Evolutionary conservation across 371 early-diverging fungal genomes (phyloP), one percentile per base, ranked within the genome.

Genomic region (Mucor velutinosus): DNA sequence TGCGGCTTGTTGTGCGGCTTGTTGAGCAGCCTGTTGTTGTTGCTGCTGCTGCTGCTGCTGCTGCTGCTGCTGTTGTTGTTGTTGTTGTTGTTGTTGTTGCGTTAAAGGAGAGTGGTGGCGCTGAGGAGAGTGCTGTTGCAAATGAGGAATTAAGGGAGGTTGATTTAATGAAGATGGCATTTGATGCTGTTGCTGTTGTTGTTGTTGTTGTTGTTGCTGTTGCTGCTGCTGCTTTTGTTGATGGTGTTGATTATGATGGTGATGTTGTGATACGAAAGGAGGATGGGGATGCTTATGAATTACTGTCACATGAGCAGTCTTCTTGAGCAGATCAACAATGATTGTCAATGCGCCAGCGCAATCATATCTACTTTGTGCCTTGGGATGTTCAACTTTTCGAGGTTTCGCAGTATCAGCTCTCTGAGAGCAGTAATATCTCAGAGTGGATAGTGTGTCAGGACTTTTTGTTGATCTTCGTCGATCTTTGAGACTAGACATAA

Each of bases 381-480:
- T 81, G 10, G 80, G 73, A 72, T 80, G 74, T 14, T 83, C 83
- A 12, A 72, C 73, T 63, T 83, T 83, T 55, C 83, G 66, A 17
- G 78, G 83, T 56, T 80, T 80, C 33, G 79, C 80, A 10, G 79
- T 83, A 58, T 83, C 83, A 0, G 75, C 71, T 41, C 83, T 69
- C 57, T 83, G 83, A 30, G 83, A 83, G 47, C 83, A 83, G 35
- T 83, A 83, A 37, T 83, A 83, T 55, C 83, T 73, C 35, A 83
- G 62, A 0, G 83, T 83, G 1, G 83, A 80, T 33, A 79, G 45
- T 0, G 80, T 83, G 25, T 80, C 78, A 14, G 83, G 83, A 17
- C 74, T 76, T 49, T 79, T 80, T 32, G 80, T 83, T 3, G 80
- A 80, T 29, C 77, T 72, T 33, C 83, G 71, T n/a, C 79, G 77